A percentile compares a stretch with the other conserved stretches of the same genome.
Evolutionary conservation across 306 rosid species (phyloP).

Genomic region (Pueraria montana): DNA sequence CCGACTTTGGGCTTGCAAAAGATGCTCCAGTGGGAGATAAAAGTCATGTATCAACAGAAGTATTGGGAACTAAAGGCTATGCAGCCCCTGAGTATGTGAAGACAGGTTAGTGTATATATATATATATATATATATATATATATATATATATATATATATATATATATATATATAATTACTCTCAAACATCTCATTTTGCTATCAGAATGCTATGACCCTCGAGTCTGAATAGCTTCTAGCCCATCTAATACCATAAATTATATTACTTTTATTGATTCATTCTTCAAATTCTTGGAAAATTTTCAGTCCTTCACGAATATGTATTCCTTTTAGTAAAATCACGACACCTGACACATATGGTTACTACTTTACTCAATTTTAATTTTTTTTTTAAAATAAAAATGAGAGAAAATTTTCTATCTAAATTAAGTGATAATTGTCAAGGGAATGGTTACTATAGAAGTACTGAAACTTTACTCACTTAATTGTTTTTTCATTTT

Average conservation of each 20-base stretch:
- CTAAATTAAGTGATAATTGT: not conserved
- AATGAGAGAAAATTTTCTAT: not conserved
- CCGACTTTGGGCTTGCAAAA: conserved; percentile 75
- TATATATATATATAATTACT: too few relatives aligned
- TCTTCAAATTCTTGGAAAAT: not conserved
- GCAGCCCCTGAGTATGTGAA: conserved; percentile 74
- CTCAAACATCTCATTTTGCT: not conserved
- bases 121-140: too few relatives aligned
- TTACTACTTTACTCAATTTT: not conserved
- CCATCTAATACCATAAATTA: not conserved
- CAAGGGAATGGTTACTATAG: not conserved
- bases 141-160: too few relatives aligned
- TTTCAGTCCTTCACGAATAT: not conserved
- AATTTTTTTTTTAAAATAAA: not conserved
- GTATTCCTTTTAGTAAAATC: not conserved
- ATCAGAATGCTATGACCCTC: not conserved
- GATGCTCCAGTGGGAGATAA: conserved; percentile 71
- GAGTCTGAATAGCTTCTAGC: not conserved
- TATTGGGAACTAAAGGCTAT: conserved; percentile 75
- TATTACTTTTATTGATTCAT: not conserved
- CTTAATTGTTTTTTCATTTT: not conserved
- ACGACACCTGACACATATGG: not conserved
- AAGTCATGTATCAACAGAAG: conserved; percentile 72
- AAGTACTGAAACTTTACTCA: not conserved
- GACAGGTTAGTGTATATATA: conserved; percentile 71